Percentiles rank a stretch among this genome's conserved stretches.
Evolutionary conservation across 805 yeast genomes (phyloP).

Genomic region (Dipodascopsis tothii): DNA sequence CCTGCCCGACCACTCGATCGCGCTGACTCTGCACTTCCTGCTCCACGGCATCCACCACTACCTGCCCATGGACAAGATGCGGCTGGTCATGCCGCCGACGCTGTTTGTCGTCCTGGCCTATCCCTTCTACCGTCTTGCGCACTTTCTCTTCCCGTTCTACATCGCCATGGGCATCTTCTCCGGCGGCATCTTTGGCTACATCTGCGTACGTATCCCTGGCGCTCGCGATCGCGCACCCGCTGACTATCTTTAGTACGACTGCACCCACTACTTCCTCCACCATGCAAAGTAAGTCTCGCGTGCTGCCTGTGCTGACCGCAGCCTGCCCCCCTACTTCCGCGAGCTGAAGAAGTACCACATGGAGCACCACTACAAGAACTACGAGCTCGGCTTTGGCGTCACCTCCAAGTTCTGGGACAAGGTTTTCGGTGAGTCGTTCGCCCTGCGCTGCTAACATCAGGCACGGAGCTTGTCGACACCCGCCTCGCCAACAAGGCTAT

Average conservation of each 20-base stretch:
- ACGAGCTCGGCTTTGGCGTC: conserved; percentile 94
- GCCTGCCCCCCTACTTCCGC: conserved; percentile 69
- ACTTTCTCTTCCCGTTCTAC: conserved; percentile 66
- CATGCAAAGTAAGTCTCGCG: conserved; percentile 42
- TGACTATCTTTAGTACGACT: conserved; percentile 48
- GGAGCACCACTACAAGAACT: conserved; percentile 96
- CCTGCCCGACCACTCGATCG: conserved; percentile 70
- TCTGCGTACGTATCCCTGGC: conserved; percentile 33
- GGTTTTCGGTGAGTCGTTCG: conserved; percentile 56
- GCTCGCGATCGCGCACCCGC: not conserved
- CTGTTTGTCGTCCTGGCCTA: conserved; percentile 61
- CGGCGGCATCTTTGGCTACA: conserved; percentile 92
- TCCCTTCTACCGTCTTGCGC: conserved; percentile 78
- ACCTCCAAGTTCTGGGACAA: conserved; percentile 90
- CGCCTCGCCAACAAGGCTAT: too few species aligned
- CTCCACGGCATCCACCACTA: conserved; percentile 96
- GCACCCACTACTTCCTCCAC: conserved; percentile 89
- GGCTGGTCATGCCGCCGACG: conserved; percentile 96
- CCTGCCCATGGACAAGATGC: conserved; percentile 88
- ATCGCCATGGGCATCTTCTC: conserved; percentile 88
- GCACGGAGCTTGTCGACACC: conserved; percentile 18
- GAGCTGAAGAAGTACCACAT: conserved; percentile 81
- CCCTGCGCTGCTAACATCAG: not conserved
- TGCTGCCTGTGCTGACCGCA: conserved; percentile 14
- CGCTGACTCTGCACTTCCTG: conserved; percentile 77